Conservation (phyloP, 2,329 filamentous ascomycete species). For the Alternaria solani region DNA sequence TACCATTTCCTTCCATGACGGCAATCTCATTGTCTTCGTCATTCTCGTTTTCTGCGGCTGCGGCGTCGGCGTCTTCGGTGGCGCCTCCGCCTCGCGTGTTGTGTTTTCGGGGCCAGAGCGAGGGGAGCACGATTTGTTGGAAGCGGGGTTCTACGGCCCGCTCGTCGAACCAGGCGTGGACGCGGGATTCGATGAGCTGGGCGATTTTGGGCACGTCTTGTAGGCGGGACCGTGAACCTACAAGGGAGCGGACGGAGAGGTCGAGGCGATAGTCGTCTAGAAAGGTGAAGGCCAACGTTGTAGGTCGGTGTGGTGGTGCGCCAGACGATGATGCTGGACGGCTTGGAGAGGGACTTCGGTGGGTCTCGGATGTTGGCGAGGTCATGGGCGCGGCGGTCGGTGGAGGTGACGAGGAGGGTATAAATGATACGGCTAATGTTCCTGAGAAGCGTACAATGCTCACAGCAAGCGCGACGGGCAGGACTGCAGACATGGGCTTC, state of each 20-base stretch:
- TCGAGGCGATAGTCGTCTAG: slow-evolving; percentile 86
- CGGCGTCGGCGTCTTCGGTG: slow-evolving; percentile 52
- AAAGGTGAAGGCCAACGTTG: slow-evolving; percentile 94
- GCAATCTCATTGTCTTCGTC: slow-evolving; percentile 25
- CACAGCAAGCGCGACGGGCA: slow-evolving; percentile 91
- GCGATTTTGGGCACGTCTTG: slow-evolving; percentile 91
- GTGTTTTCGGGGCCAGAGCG: slow-evolving; percentile 83
- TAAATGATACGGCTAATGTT: slow-evolving; percentile 91
- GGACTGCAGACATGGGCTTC: slow-evolving; percentile 83
- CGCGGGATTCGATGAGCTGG: slow-evolving; percentile 78
- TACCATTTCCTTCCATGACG: slow-evolving; percentile 21
- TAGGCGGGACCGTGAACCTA: slow-evolving; percentile 79
- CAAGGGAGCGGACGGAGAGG: slow-evolving; percentile 79
- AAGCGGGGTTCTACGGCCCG: slow-evolving; percentile 85
- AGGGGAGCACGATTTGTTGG: slow-evolving; percentile 84
- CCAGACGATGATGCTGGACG: slow-evolving; percentile 38
- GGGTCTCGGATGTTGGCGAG: slow-evolving; percentile 52
- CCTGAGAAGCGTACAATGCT: slow-evolving; percentile 94
- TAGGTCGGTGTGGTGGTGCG: slow-evolving; percentile 61
- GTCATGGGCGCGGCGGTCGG: slow-evolving; percentile 36
- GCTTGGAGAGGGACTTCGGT: slow-evolving; percentile 55
- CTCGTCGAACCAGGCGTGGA: slow-evolving; percentile 89
- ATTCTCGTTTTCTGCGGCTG: slow-evolving; percentile 49
- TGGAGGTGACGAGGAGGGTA: slow-evolving; percentile 66
- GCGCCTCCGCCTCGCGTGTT: slow-evolving; percentile 80